Base-by-base conservation (phyloP, 148 eudicot species). In the Vaccinium darrowii region DNA sequence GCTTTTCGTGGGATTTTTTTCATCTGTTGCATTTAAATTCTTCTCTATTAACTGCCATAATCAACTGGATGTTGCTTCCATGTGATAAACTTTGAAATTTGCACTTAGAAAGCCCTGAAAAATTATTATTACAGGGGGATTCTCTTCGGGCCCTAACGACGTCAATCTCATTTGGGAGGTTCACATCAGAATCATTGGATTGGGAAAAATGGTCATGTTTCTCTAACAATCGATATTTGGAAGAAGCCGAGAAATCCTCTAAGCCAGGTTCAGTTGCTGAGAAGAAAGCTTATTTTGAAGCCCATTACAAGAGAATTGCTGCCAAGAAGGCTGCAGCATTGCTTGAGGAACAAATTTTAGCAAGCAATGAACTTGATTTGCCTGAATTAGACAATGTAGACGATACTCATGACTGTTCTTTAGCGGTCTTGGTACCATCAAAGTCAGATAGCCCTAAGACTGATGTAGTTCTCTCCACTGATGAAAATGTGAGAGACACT, bases 281-380 rank as follows among this genome's bases (percentile, higher is more conserved):
- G 90, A 94, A 92, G 94, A 96, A 94, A 81, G 98, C 98, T 81
- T 93, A 90, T 80, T 94, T 94, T 81, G 99, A 96, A 85, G 95
- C 95, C 16, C 95, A 94, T 83, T 93, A 90, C 90, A 93, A 87
- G 86, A 86, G 87, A 85, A 84, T 82, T 73, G 88, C 88, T 47
- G 86, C 87, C 30, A 72, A 84, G 78, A 88, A 85, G 77, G 85
- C 86, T 62, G 89, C 80, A 53, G 86, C 86, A 3, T 50, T 86
- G 90, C 86, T 86, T 30, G 90, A 91, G 74, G 86, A 89, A 76
- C 86, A 84, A 71, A 84, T 60, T 87, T 76, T 85, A 2, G 74
- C 25, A 23, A 78, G 71, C 43, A 69, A 33, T 23, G 72, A 67
- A 67, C 33, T 67, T 67, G n/a, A 69, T 63, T 72, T 65, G 14